phyloP scores from a whole-genome alignment of 257 asterid species.

The Petunia secreta region DNA sequence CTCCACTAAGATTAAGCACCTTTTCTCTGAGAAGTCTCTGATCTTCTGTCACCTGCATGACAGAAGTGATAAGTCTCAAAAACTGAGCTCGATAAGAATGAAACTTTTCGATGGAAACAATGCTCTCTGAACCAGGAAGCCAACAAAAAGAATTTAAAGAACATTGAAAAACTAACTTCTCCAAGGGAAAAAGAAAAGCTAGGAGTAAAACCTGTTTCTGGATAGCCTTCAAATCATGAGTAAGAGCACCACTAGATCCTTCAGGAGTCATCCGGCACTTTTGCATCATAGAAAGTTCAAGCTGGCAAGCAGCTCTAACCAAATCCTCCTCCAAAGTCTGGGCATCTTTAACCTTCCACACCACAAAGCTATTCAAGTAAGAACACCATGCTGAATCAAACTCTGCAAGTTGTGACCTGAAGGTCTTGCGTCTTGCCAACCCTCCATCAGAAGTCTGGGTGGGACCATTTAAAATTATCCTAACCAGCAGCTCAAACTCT shows the following conservation, averaged over 20 bases:
- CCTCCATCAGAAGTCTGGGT: conserved; percentile 43
- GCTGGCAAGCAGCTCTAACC: conserved; percentile 95
- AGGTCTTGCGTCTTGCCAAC: conserved; percentile 41
- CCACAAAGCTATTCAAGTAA: conserved; percentile 88
- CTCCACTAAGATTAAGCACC: conserved; percentile 81
- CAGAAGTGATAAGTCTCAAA: conserved; percentile 4
- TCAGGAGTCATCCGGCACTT: conserved; percentile 84
- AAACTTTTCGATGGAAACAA: not conserved
- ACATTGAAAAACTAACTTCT: conserved; percentile 1
- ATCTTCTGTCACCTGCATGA: conserved; percentile 71
- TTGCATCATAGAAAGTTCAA: conserved; percentile 86
- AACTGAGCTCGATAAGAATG: conserved; percentile 1
- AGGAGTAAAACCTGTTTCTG: conserved; percentile 71
- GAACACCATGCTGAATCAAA: conserved; percentile 98
- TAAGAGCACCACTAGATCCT: conserved; percentile 62
- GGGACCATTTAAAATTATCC: conserved; percentile 68
- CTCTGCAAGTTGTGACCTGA: conserved; percentile 72
- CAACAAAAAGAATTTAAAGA: not conserved
- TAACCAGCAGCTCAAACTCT: conserved; percentile 78
- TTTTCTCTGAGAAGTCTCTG: conserved; percentile 80
- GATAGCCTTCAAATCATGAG: conserved; percentile 84
- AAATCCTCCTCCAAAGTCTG: conserved; percentile 81
- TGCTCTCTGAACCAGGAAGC: not conserved
- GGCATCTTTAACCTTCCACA: conserved; percentile 97
- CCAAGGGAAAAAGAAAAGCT: conserved; percentile 19